Base-by-base conservation (phyloP, 495 filamentous ascomycete species). In the Xylaria nigripes region DNA sequence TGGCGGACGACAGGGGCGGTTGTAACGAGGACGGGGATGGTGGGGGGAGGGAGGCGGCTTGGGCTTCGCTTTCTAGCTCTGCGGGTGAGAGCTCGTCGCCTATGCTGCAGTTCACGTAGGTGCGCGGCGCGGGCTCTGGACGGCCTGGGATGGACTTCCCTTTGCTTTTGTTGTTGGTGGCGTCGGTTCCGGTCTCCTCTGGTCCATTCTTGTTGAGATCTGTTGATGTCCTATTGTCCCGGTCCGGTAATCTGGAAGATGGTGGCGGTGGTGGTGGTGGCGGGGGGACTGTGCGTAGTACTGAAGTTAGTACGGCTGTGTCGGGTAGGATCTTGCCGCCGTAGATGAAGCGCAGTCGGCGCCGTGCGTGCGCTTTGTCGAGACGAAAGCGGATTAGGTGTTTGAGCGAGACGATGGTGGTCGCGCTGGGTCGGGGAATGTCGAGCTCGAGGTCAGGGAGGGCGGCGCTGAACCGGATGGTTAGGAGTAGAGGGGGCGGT, bases 41-140 rank as follows among this genome's bases (percentile, higher is more conserved):
- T 0, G 57, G 51, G 7, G 72, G 66, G 0, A 73, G 58, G 15
- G 65, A 50, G 6, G 64, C 72, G 29, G 74, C 67, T 1, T 67
- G 57, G 7, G 80, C 81, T 75, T 96, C 92, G n/a, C 72, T 74
- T 2, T 70, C 74, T 18, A 97, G 80, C 25, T 93, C 89, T 0
- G 69, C 52, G 2, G 80, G 64, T 0, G 86, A 81, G 21, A 96
- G 80, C 44, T 78, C 77, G 61, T 89, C 86, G 53, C 82, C 82
- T 53, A 96, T 87, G 38, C 85, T 88, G 78, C 92, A 96, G 76
- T 95, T 90, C 47, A 95, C 83, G 71, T 93, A 94, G 60, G 90
- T 74, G 21, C 82, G 75, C 36, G 59, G 62, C 23, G 45, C 18
- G 32, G 53, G 58, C 61, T 61, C 59, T 4, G 63, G 63, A 3